Evolutionary conservation across 805 yeast genomes (phyloP).

Genomic region (Lachancea thermotolerans): DNA sequence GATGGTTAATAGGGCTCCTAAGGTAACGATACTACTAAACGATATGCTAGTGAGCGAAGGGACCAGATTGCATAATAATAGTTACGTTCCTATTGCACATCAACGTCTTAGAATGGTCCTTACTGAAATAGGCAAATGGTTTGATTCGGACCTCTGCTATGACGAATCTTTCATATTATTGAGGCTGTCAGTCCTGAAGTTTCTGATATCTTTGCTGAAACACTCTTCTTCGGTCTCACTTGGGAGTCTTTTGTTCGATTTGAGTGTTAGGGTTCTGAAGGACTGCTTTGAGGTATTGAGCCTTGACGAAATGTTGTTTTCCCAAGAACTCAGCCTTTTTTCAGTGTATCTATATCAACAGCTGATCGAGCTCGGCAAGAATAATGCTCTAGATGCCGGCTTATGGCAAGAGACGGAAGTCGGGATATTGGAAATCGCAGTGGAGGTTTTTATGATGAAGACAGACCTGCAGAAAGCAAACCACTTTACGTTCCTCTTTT

Average conservation of each 20-base stretch:
- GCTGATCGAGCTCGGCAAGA: conserved; percentile 17
- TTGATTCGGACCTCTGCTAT: conserved; percentile 55
- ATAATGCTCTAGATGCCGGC: conserved; percentile 22
- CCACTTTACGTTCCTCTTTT: conserved; percentile 33
- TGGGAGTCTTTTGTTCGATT: conserved; percentile 33
- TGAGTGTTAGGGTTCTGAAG: conserved; percentile 38
- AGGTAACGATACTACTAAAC: conserved; percentile 42
- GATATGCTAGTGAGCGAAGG: conserved; percentile 30
- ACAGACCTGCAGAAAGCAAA: conserved; percentile 17
- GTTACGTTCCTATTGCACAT: conserved; percentile 45
- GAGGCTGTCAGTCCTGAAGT: conserved; percentile 45
- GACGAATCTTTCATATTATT: conserved; percentile 46
- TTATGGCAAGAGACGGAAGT: conserved; percentile 30
- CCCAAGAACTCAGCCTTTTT: conserved; percentile 39
- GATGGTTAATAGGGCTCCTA: conserved; percentile 39
- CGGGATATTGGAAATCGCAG: conserved; percentile 35
- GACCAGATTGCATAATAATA: conserved; percentile 17
- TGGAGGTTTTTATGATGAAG: conserved; percentile 37
- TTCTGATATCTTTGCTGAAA: conserved; percentile 15
- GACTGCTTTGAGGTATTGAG: conserved; percentile 27
- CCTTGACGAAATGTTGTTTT: conserved; percentile 31
- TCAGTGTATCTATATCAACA: conserved; percentile 39
- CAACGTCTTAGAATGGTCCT: conserved; percentile 62
- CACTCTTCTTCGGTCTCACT: conserved; percentile 19
- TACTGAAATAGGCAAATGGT: conserved; percentile 47